A percentile compares a stretch with the other conserved stretches of the same genome.
Evolutionary conservation across 345 rosid genomes (phyloP).

Genomic region (Hevea brasiliensis): DNA sequence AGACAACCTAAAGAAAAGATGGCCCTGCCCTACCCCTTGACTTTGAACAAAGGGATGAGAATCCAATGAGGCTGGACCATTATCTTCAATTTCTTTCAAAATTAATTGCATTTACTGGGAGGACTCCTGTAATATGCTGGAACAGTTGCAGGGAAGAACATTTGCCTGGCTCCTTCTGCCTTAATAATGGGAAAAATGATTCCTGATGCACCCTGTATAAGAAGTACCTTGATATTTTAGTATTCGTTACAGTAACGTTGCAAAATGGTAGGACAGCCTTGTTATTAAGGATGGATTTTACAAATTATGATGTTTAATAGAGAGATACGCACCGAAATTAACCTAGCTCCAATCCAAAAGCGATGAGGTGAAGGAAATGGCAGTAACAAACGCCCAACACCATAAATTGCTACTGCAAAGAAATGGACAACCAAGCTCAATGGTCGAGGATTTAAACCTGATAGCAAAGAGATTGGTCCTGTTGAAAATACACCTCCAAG

Average conservation of each 20-base stretch:
- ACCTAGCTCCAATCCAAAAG: constrained; percentile 31
- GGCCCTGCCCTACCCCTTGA: not conserved
- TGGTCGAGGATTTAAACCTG: constrained; percentile 34
- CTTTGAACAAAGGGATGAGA: not conserved
- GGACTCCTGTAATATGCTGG: constrained; percentile 37
- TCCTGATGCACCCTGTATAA: constrained; percentile 32
- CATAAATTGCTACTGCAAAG: constrained; percentile 32
- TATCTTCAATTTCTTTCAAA: not conserved
- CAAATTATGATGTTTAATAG: no score
- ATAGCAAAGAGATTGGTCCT: constrained; percentile 31
- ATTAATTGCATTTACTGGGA: constrained; percentile 9
- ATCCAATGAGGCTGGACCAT: not conserved
- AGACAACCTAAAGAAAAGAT: not conserved
- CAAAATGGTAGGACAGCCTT: not conserved
- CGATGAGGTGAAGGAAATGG: constrained; percentile 34
- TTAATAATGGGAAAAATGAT: constrained; percentile 33
- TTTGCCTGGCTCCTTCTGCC: constrained; percentile 35
- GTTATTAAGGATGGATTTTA: no score
- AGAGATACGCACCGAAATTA: constrained; percentile 19
- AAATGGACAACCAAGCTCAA: constrained; percentile 34
- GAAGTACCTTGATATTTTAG: not conserved
- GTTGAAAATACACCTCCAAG: constrained; percentile 28
- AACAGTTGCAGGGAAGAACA: constrained; percentile 35
- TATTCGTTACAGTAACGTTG: not conserved
- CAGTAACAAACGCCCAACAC: constrained; percentile 29